These are phyloP conservation scores for Lachnellula occidentalis DNA, from an alignment of 2,329 filamentous ascomycete genomes.

Conservation along the genomic window DNA sequence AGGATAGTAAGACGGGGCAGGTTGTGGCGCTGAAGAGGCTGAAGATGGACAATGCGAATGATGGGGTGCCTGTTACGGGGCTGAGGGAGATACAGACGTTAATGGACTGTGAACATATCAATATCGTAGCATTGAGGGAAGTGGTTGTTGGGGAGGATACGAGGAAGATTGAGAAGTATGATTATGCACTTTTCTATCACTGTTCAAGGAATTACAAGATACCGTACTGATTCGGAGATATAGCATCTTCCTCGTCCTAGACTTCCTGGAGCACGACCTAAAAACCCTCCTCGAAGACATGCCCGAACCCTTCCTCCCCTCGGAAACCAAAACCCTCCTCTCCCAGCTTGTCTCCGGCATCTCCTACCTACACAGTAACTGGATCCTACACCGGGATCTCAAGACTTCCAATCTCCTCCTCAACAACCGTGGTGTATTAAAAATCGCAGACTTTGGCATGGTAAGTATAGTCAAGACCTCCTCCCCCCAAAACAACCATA, in stretches of 20 bases:
- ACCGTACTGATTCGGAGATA: conserved; percentile 20
- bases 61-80: conserved; percentile 81
- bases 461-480: conserved; percentile 80
- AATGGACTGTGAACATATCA: conserved; percentile 70
- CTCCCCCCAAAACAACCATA: conserved; percentile 62
- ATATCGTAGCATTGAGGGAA: conserved; percentile 77
- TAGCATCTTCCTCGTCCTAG: conserved; percentile 90
- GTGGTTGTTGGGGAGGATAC: conserved; percentile 70
- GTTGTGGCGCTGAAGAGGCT: conserved; percentile 91
- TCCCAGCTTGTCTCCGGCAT: conserved; percentile 76
- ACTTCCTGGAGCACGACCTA: conserved; percentile 95
- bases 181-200: not conserved
- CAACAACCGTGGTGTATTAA: conserved; percentile 90
- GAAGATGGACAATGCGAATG: conserved; percentile 74
- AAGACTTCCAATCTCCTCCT: conserved; percentile 93
- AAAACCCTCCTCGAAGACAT: conserved; percentile 91
- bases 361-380: conserved; percentile 79
- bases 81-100: conserved; percentile 91
- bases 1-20: conserved; percentile 64
- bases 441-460: conserved; percentile 98
- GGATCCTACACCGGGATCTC: conserved; percentile 89
- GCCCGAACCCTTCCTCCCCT: conserved; percentile 86
- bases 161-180: conserved; percentile 48
- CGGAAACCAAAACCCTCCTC: conserved; percentile 86
- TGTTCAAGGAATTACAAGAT: not conserved